Conservation (phyloP, 2,329 filamentous ascomycete species). For the Clonostachys chloroleuca region DNA sequence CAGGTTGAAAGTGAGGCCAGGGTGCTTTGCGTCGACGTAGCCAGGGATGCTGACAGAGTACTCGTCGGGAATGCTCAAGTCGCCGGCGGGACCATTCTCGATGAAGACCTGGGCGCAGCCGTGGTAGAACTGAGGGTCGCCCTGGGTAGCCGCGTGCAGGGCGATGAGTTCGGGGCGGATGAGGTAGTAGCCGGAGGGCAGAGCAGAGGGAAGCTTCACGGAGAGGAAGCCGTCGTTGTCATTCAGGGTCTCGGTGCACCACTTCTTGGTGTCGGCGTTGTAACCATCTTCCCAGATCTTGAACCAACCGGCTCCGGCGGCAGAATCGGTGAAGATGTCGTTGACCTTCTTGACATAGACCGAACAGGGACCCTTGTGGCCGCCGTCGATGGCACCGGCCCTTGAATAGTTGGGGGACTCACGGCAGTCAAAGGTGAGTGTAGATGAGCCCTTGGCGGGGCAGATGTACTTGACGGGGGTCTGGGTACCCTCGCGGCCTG, state of each 20-base stretch:
- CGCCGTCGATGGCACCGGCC: conserved; percentile 52
- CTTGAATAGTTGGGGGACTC: conserved; percentile 50
- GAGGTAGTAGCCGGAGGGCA: conserved; percentile 67
- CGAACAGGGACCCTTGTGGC: conserved; percentile 65
- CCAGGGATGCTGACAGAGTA: conserved; percentile 62
- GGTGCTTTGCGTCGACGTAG: conserved; percentile 49
- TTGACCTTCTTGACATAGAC: conserved; percentile 70
- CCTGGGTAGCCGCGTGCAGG: conserved; percentile 55
- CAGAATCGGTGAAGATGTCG: conserved; percentile 45
- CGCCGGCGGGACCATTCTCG: conserved; percentile 34
- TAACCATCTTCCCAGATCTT: conserved; percentile 72
- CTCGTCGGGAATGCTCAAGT: conserved; percentile 38
- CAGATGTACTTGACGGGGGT: conserved; percentile 42
- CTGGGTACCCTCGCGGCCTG: conserved; percentile 35
- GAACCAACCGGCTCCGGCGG: conserved; percentile 68
- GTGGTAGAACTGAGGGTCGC: conserved; percentile 68
- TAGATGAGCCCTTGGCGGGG: conserved; percentile 43
- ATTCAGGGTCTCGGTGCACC: conserved; percentile 69
- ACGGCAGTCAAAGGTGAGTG: conserved; percentile 64
- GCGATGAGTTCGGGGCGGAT: conserved; percentile 66
- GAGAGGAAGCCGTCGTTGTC: conserved; percentile 59
- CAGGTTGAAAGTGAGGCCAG: conserved; percentile 60
- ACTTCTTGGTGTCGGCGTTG: conserved; percentile 46
- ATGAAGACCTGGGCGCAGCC: conserved; percentile 71
- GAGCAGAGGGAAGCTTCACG: conserved; percentile 53